phyloP scores from a whole-genome alignment of 2,329 filamentous ascomycete genomes.

The Tolypocladium ovalisporum region DNA sequence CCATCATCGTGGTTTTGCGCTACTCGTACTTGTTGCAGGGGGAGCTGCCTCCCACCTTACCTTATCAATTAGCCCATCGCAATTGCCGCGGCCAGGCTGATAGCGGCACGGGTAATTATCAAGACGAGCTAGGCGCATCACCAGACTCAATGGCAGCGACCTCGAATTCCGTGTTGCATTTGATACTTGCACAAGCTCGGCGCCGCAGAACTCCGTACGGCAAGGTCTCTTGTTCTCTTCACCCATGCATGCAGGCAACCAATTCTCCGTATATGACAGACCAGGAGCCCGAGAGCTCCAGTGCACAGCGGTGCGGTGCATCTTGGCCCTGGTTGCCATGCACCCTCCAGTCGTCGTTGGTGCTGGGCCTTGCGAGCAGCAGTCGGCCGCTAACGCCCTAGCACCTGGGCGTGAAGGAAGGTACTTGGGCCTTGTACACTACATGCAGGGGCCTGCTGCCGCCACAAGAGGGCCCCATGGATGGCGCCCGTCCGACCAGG shows the following conservation, averaged over 20 bases:
- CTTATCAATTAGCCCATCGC: background rate
- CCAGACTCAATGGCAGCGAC: background rate
- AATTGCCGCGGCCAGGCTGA: background rate
- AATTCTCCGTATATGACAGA: slow-evolving; percentile 2
- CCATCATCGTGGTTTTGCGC: background rate
- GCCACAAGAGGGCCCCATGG: background rate
- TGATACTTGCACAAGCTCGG: background rate
- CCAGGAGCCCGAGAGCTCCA: background rate
- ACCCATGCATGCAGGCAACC: slow-evolving; percentile 2
- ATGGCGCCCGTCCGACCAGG: background rate
- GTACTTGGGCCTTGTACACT: background rate
- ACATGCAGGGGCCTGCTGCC: slow-evolving; percentile 1
- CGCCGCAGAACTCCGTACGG: background rate
- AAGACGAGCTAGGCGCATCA: background rate
- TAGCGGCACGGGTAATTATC: background rate
- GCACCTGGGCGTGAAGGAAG: background rate
- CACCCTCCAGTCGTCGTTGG: too few relatives aligned
- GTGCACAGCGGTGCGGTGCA: background rate
- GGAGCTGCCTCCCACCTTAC: background rate
- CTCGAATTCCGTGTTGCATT: background rate
- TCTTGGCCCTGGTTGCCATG: background rate
- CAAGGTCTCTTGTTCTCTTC: background rate
- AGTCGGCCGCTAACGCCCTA: background rate
- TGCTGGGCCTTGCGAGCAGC: background rate
- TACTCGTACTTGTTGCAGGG: background rate